These are phyloP conservation scores for Conringia planisiliqua DNA, from an alignment of 345 rosid genomes.

Conservation along the genomic window DNA sequence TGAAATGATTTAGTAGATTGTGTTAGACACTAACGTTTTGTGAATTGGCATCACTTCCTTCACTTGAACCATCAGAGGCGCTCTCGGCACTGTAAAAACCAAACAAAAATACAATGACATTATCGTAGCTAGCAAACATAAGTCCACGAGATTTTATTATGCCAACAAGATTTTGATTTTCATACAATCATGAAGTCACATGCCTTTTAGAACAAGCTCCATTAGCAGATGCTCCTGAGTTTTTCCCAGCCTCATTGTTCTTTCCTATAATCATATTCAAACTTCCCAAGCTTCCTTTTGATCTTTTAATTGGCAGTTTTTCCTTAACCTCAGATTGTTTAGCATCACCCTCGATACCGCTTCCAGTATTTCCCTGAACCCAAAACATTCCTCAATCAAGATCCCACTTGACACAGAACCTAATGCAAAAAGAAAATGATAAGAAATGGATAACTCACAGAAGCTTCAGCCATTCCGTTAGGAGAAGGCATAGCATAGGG, in stretches of 20 bases:
- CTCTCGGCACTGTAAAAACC: constrained; percentile 66
- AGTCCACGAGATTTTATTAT: background rate
- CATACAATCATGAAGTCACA: constrained; percentile 13
- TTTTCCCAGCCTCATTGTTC: constrained; percentile 60
- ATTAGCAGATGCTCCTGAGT: constrained; percentile 71
- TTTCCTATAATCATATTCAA: constrained; percentile 85
- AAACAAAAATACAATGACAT: constrained; percentile 10
- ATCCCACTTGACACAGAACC: constrained; percentile 13
- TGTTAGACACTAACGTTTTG: constrained; percentile 56
- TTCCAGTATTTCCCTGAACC: constrained; percentile 71
- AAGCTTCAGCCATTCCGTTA: constrained; percentile 79
- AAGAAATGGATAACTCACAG: constrained; percentile 43
- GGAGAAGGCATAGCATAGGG: constrained; percentile 93
- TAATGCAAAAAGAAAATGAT: background rate
- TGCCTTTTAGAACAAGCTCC: constrained; percentile 89
- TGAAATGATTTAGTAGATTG: constrained; percentile 1
- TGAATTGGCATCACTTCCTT: constrained; percentile 89
- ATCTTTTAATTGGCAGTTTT: constrained; percentile 93
- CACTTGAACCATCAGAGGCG: constrained; percentile 89
- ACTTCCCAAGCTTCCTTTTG: constrained; percentile 97
- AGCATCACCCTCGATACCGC: constrained; percentile 57
- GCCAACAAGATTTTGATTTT: background rate
- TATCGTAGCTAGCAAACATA: background rate
- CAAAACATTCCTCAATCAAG: constrained; percentile 20
- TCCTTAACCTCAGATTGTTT: constrained; percentile 83